A percentile compares a stretch with the other conserved stretches of the same genome.
Conservation (phyloP, 2,329 filamentous ascomycete species). For the Ophiostoma quercus region DNA sequence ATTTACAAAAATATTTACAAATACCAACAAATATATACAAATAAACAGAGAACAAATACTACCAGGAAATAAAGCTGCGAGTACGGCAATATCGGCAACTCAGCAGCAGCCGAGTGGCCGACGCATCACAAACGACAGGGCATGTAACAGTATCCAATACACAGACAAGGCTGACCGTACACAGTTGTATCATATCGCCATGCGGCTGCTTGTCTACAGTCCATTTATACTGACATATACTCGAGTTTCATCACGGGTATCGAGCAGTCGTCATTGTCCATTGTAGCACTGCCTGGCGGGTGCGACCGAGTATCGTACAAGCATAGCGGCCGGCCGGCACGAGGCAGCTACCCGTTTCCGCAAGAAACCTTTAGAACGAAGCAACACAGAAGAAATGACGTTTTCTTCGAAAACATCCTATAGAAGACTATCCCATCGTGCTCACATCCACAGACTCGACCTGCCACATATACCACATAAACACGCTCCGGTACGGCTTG, state of each 20-base stretch:
- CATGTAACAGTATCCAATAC: not conserved
- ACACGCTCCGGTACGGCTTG: conserved; percentile 79
- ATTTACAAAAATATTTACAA: too few relatives aligned
- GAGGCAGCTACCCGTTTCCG: not conserved
- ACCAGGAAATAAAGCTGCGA: too few relatives aligned
- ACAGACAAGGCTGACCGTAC: not conserved
- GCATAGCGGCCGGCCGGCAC: not conserved
- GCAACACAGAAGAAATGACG: too few relatives aligned
- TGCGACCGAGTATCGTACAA: not conserved
- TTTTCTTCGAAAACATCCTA: too few relatives aligned
- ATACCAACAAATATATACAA: too few relatives aligned
- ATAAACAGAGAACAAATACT: too few relatives aligned
- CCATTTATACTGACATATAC: not conserved
- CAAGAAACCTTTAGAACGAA: too few relatives aligned
- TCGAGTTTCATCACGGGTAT: not conserved
- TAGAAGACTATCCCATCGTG: conserved; percentile 42
- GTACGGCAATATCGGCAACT: not conserved
- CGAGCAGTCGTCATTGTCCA: not conserved
- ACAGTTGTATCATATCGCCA: not conserved
- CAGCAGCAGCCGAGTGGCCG: not conserved
- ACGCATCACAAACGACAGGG: not conserved
- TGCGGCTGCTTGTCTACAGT: not conserved
- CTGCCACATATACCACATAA: conserved; percentile 99
- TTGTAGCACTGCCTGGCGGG: not conserved
- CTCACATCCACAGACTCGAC: conserved; percentile 73